phyloP scores from a whole-genome alignment of 306 rosid species.

The Rosa lucieae region DNA sequence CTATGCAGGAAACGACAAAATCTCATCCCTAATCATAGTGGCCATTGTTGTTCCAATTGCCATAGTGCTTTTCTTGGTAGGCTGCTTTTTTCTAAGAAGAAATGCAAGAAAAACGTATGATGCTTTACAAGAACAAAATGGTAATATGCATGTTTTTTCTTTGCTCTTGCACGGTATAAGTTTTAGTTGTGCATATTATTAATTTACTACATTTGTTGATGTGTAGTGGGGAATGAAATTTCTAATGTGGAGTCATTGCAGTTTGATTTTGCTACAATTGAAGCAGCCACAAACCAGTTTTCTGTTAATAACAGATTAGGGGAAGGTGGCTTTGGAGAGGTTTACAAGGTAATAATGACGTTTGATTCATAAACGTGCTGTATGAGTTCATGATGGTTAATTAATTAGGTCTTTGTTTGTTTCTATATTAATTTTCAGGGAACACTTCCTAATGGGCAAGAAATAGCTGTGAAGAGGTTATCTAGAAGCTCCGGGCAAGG shows the following conservation, averaged over 20 bases:
- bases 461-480: slow-evolving; percentile 29
- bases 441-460: slow-evolving; percentile 20
- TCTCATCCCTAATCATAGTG: neutral
- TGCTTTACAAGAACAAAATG: neutral
- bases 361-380: neutral
- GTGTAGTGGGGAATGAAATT: slow-evolving; percentile 7
- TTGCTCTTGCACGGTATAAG: neutral
- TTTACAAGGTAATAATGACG: slow-evolving; percentile 21
- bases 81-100: neutral
- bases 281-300: slow-evolving; percentile 28
- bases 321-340: slow-evolving; percentile 33
- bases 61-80: neutral
- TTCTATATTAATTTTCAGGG: slow-evolving; percentile 20
- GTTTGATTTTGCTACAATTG: slow-evolving; percentile 21
- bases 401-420: neutral
- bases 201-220: neutral
- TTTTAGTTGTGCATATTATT: neutral
- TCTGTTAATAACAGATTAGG: slow-evolving; percentile 26
- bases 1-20: neutral
- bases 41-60: neutral
- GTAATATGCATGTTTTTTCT: neutral
- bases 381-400: neutral
- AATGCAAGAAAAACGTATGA: neutral
- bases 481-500: slow-evolving; percentile 24
- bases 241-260: slow-evolving; percentile 17